phyloP scores from a whole-genome alignment of 164 flowering plant genomes.

The Annona squamosa region DNA sequence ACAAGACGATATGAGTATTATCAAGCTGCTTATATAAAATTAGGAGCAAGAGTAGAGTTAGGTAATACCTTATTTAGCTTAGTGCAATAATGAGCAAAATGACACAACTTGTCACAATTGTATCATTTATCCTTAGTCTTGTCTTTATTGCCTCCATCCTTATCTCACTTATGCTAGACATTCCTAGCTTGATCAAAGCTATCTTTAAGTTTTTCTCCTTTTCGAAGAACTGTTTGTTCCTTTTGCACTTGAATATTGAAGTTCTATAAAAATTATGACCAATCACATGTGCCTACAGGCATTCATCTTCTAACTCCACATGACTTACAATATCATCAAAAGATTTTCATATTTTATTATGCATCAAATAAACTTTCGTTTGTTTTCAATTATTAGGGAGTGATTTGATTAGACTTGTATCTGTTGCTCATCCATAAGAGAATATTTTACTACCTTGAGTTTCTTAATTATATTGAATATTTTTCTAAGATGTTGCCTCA shows the following conservation, averaged over 20 bases:
- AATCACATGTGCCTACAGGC: neutral
- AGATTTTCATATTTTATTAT: constrained; percentile 9
- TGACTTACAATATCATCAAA: neutral
- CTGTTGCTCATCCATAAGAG: constrained; percentile 7
- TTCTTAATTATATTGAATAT: constrained; percentile 7
- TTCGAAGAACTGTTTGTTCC: no score
- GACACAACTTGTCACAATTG: constrained; percentile 1
- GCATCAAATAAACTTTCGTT: neutral
- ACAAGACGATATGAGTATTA: constrained; percentile 1
- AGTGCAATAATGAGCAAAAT: constrained; percentile 11
- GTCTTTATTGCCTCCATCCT: constrained; percentile 1
- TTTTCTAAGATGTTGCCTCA: constrained; percentile 2
- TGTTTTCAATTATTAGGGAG: neutral
- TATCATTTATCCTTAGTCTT: neutral
- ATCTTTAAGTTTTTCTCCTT: no score
- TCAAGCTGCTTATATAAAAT: neutral
- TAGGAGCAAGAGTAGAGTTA: neutral
- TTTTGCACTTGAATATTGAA: no score
- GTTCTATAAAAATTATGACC: no score
- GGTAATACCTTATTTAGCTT: constrained; percentile 5
- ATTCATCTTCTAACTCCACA: neutral
- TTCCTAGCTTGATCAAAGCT: no score
- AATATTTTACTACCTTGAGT: neutral
- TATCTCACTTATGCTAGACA: neutral
- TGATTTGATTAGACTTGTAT: neutral